Conservation (phyloP, 2,329 filamentous ascomycete species). For the Malbranchea zuffiana region DNA sequence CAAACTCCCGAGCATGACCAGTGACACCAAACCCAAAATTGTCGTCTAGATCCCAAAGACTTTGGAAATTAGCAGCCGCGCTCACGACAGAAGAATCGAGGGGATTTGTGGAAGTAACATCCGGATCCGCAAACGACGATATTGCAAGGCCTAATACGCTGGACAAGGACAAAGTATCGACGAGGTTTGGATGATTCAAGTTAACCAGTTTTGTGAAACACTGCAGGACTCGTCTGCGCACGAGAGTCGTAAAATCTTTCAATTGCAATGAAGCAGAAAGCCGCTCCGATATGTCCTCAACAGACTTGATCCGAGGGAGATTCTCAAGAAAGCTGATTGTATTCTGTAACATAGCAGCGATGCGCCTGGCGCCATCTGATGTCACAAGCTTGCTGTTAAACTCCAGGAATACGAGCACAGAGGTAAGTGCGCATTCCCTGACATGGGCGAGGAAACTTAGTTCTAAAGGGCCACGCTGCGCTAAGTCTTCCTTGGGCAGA, state of each 20-base stretch:
- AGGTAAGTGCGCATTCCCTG: slow-evolving; percentile 83
- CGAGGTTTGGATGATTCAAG: slow-evolving; percentile 71
- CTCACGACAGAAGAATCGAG: slow-evolving; percentile 85
- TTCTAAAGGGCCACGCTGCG: slow-evolving; percentile 72
- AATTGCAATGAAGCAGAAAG: slow-evolving; percentile 78
- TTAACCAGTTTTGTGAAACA: slow-evolving; percentile 89
- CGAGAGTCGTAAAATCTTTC: slow-evolving; percentile 84
- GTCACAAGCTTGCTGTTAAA: slow-evolving; percentile 89
- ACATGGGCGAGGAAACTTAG: slow-evolving; percentile 90
- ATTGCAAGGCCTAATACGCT: slow-evolving; percentile 84
- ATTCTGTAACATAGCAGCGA: slow-evolving; percentile 90
- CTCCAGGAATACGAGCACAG: slow-evolving; percentile 81
- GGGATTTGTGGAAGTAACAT: slow-evolving; percentile 58
- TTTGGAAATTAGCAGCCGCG: slow-evolving; percentile 80
- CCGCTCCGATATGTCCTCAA: slow-evolving; percentile 75
- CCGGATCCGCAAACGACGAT: slow-evolving; percentile 85
- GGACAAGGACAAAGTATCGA: slow-evolving; percentile 77
- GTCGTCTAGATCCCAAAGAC: slow-evolving; percentile 87
- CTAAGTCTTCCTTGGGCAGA: slow-evolving; percentile 80
- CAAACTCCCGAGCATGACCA: slow-evolving; percentile 70
- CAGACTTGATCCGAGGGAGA: slow-evolving; percentile 69
- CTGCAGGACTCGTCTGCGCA: slow-evolving; percentile 81
- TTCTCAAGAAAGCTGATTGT: slow-evolving; percentile 82
- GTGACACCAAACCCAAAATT: slow-evolving; percentile 93
- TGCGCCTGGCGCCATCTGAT: slow-evolving; percentile 82